Base-by-base conservation (phyloP, 352 stramenopile genomes). In the Phytophthora tentaculata region DNA sequence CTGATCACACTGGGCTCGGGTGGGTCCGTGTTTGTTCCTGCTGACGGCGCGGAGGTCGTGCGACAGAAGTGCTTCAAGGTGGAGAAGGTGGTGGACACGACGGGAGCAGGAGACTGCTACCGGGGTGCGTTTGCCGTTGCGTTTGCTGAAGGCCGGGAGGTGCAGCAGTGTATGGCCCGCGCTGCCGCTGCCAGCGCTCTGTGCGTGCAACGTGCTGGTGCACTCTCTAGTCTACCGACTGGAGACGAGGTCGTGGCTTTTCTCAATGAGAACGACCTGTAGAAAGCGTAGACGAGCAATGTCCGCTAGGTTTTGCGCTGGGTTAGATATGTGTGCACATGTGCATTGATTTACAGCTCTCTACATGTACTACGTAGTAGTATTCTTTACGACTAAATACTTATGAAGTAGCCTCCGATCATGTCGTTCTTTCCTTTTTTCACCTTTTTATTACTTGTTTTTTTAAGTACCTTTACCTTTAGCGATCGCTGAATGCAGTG, bases 61-160 rank as follows among this genome's bases (percentile, higher is more conserved):
- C 73, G 68, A 45, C 84, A 94, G 65, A 69, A 71, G 10, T 80
- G 71, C 54, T 83, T 93, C 47, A 51, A 63, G 45, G 83, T 86
- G 12, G 69, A 88, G 22, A 80, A 81, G 12, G 86, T 95, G 17
- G 79, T 92, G 2, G 88, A 95, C 63, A 94, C 86, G 0, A 95
- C 88, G 2, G 88, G 88, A 6, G 88, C 88, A 1, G 88, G 88
- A 13, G 88, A 95, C 41, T 94, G 86, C 71, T 95, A 88, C 61
- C 84, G 86, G 10, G 84, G 75, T 0, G 81, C 81, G 0, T 94
- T 94, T 49, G 88, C 86, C 7, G 85, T 90, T 12, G 71, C 76
- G 3, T 65, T 89, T 26, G 77, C 83, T 16, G 72, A 91, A 29
- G 76, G 77, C 4, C 74, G 75, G 16, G 61, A 60, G 3, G 60